Conservation (phyloP, 352 stramenopile species). For the Discostella stelligera region DNA sequence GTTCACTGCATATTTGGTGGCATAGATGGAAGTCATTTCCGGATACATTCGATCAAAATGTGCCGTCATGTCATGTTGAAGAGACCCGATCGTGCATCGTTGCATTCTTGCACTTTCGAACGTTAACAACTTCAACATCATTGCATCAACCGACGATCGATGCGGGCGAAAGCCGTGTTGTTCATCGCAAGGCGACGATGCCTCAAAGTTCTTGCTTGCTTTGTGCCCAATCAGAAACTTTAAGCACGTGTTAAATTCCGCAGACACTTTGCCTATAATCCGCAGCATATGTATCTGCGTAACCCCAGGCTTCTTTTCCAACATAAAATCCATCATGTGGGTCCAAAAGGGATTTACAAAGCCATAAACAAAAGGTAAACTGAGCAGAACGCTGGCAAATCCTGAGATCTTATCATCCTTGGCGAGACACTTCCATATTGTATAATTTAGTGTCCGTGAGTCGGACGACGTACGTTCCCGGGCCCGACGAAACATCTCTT, state of each 20-base stretch:
- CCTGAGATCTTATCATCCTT: not conserved
- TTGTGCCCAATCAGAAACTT: conserved; percentile 2
- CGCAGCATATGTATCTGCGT: no score
- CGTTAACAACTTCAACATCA: not conserved
- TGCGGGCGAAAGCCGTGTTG: conserved; percentile 3
- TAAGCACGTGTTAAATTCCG: conserved; percentile 17
- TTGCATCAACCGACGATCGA: not conserved
- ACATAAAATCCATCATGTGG: no score
- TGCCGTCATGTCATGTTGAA: not conserved
- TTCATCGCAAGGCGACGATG: conserved; percentile 12
- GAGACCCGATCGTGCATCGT: conserved; percentile 1
- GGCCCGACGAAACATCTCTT: not conserved
- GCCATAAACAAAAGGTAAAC: not conserved
- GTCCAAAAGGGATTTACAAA: no score
- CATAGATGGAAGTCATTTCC: no score
- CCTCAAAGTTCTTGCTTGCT: not conserved
- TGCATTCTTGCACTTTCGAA: conserved; percentile 3
- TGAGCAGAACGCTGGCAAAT: not conserved
- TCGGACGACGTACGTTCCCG: not conserved
- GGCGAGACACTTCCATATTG: not conserved
- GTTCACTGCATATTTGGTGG: conserved; percentile 5
- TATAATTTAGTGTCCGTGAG: not conserved
- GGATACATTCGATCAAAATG: no score
- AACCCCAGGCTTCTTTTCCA: no score
- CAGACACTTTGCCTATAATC: no score